phyloP scores from a whole-genome alignment of 1,139 yeast genomes.

The Magnusiomyces tetraspermus region DNA sequence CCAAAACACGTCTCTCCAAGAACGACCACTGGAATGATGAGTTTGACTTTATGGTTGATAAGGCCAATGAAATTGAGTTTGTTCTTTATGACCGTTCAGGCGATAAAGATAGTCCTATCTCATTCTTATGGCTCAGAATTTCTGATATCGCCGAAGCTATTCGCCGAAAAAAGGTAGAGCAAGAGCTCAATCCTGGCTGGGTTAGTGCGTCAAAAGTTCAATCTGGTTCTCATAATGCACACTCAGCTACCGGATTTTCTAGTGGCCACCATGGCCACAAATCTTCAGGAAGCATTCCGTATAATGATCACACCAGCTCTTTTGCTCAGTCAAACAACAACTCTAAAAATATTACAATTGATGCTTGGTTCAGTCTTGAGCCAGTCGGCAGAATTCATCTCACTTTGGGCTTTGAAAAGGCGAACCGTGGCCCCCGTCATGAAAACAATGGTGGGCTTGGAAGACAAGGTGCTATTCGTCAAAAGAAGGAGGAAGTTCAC shows the following conservation, averaged over 20 bases:
- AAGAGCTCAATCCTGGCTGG: constrained; percentile 74
- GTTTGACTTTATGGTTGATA: constrained; percentile 70
- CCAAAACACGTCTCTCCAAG: constrained; percentile 64
- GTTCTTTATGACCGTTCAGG: constrained; percentile 71
- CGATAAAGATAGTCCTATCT: constrained; percentile 76
- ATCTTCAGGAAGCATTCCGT: not conserved
- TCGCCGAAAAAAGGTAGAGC: constrained; percentile 79
- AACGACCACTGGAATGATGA: constrained; percentile 81
- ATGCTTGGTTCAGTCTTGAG: constrained; percentile 87
- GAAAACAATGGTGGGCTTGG: constrained; percentile 67
- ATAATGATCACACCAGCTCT: not conserved
- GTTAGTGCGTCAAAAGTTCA: constrained; percentile 53
- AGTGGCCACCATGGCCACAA: constrained; percentile 7
- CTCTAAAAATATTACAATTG: constrained; percentile 32
- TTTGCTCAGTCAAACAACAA: not conserved
- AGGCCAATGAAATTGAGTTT: constrained; percentile 84
- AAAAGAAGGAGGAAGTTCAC: constrained; percentile 86
- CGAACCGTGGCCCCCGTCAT: constrained; percentile 41
- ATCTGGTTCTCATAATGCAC: constrained; percentile 18
- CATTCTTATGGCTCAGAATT: constrained; percentile 79
- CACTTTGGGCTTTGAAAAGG: constrained; percentile 69
- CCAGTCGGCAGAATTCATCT: constrained; percentile 87
- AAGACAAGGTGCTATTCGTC: constrained; percentile 97
- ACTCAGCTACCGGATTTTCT: constrained; percentile 2
- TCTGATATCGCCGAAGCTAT: constrained; percentile 90